Evolutionary conservation across 257 asterid species (phyloP).

Genomic region (Fraxinus pennsylvanica): DNA sequence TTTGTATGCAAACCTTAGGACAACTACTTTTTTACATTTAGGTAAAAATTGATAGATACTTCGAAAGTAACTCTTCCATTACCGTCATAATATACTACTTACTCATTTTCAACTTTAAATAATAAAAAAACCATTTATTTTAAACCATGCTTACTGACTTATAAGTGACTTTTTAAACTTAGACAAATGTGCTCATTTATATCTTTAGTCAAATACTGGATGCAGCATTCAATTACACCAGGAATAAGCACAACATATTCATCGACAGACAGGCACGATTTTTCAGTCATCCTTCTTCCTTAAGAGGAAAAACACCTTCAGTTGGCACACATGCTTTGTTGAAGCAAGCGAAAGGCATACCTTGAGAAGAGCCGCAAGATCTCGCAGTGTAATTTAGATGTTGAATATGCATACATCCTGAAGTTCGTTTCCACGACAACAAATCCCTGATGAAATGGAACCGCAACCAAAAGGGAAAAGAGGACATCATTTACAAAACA

Average conservation of each 20-base stretch:
- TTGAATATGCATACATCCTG: constrained; percentile 87
- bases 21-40: not conserved
- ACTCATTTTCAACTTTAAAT: not conserved
- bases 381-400: constrained; percentile 89
- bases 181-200: not conserved
- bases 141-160: not conserved
- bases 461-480: constrained; percentile 9
- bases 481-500: constrained; percentile 13
- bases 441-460: constrained; percentile 63
- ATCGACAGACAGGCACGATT: not conserved
- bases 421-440: constrained; percentile 97
- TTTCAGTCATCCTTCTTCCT: constrained; percentile 12
- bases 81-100: not conserved
- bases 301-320: constrained; percentile 2
- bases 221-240: not conserved
- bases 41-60: not conserved
- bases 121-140: not conserved
- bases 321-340: constrained; percentile 10
- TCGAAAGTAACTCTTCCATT: too few relatives aligned
- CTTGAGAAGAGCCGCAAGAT: constrained; percentile 91
- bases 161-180: not conserved
- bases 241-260: not conserved
- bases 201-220: constrained; percentile 11
- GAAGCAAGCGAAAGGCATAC: constrained; percentile 38
- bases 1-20: not conserved